phyloP scores from a whole-genome alignment of 108 stramenopile species.

The Bacterosira constricta region DNA sequence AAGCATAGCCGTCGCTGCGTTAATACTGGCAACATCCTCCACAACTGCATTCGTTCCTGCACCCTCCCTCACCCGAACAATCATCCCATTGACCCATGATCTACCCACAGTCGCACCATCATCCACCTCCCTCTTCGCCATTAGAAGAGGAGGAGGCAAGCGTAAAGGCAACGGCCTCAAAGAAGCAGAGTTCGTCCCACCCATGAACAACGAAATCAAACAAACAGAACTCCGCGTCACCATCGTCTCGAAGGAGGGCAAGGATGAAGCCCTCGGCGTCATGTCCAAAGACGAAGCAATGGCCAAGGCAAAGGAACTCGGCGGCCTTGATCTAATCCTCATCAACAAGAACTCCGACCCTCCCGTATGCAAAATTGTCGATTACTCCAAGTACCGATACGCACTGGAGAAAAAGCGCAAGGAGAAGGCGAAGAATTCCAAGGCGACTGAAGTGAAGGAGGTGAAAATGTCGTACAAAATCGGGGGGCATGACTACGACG shows the following conservation, averaged over 20 bases:
- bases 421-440: constrained; percentile 93
- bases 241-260: constrained; percentile 55
- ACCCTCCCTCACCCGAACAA: constrained; percentile 1
- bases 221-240: constrained; percentile 70
- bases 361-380: constrained; percentile 94
- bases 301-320: constrained; percentile 83
- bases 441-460: constrained; percentile 94
- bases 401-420: constrained; percentile 91
- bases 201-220: constrained; percentile 84
- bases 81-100: not conserved
- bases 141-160: constrained; percentile 46
- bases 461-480: constrained; percentile 98
- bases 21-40: constrained; percentile 9
- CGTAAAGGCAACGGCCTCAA: constrained; percentile 30
- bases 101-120: not conserved
- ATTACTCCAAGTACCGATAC: constrained; percentile 95
- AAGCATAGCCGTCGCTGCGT: constrained; percentile 9
- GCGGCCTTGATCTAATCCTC: constrained; percentile 88
- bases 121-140: constrained; percentile 25
- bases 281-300: constrained; percentile 87
- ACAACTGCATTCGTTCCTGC: constrained; percentile 22
- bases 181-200: constrained; percentile 61
- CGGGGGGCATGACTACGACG: constrained; percentile 93
- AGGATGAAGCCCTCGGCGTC: constrained; percentile 90
- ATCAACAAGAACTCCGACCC: constrained; percentile 91